Evolutionary conservation across 2,329 filamentous ascomycete species (phyloP).

Genomic region (Claviceps lovelessii): DNA sequence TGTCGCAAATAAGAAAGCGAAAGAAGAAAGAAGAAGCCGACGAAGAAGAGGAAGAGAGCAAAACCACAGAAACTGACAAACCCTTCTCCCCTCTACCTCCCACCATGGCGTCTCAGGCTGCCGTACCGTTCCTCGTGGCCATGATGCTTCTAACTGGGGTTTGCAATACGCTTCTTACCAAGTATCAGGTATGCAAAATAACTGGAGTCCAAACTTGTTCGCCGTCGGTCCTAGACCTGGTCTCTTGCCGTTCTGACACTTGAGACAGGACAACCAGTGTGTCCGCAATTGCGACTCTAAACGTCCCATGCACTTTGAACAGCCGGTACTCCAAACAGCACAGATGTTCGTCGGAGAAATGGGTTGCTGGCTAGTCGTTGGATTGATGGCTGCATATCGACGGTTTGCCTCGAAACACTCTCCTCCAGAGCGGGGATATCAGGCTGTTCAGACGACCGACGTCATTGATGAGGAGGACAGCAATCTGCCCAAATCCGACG

Average conservation of each 20-base stretch:
- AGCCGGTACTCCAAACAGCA: constrained; percentile 87
- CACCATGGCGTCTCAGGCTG: constrained; percentile 52
- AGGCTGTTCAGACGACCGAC: constrained; percentile 42
- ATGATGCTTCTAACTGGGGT: constrained; percentile 97
- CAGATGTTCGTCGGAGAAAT: constrained; percentile 98
- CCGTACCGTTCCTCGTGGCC: constrained; percentile 73
- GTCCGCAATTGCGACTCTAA: constrained; percentile 71
- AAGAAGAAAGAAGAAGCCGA: too few relatives aligned
- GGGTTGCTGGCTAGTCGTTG: constrained; percentile 88
- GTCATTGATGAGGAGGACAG: constrained; percentile 17
- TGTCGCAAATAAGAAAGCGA: too few relatives aligned
- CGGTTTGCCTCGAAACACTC: constrained; percentile 33
- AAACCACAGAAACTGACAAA: too few relatives aligned
- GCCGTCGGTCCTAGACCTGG: not conserved
- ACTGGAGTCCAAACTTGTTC: too few relatives aligned
- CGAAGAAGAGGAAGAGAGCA: too few relatives aligned
- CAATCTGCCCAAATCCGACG: constrained; percentile 27
- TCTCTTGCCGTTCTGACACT: not conserved
- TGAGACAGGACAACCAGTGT: constrained; percentile 81
- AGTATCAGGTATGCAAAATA: constrained; percentile 60
- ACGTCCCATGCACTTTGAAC: constrained; percentile 65
- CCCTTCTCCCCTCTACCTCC: not conserved
- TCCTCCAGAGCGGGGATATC: constrained; percentile 44
- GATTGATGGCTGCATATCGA: constrained; percentile 51
- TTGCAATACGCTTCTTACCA: constrained; percentile 92